Percentiles rank a stretch among this genome's conserved stretches.
Conservation (phyloP, 495 filamentous ascomycete species). For the Amphirosellinia nigrospora region DNA sequence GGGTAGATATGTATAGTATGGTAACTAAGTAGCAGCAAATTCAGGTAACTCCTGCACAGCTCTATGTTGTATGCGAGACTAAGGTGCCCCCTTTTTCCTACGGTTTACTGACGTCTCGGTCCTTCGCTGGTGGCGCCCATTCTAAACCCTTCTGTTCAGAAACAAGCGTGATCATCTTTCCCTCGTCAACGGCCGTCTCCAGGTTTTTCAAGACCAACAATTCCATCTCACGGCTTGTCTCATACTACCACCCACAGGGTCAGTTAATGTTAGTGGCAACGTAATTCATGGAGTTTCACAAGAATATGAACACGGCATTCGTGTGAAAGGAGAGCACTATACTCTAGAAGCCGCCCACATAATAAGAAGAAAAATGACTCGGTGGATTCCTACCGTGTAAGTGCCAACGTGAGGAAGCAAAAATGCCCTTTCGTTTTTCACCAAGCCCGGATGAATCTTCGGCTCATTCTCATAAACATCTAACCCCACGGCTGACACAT, state of each 20-base stretch:
- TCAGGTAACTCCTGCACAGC: not conserved
- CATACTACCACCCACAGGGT: not conserved
- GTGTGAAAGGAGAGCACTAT: not conserved
- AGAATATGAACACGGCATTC: not conserved
- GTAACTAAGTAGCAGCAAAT: not conserved
- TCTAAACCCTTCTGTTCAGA: constrained; percentile 64
- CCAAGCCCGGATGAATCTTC: constrained; percentile 69
- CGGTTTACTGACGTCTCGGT: not conserved
- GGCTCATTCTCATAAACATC: constrained; percentile 87
- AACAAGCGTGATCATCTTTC: constrained; percentile 71
- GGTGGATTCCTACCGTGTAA: constrained; percentile 40
- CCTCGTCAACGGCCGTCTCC: constrained; percentile 65
- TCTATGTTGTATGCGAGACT: not conserved
- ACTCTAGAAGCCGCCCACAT: not conserved
- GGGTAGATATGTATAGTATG: not conserved
- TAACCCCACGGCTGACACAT: constrained; percentile 71
- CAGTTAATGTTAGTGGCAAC: not conserved
- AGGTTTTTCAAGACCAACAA: constrained; percentile 73
- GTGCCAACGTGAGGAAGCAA: constrained; percentile 85
- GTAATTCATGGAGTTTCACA: not conserved
- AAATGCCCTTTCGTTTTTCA: constrained; percentile 73
- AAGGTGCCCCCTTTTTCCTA: not conserved
- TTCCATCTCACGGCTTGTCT: constrained; percentile 73
- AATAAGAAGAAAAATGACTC: not conserved
- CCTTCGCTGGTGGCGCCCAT: constrained; percentile 29